A percentile compares a stretch with the other conserved stretches of the same genome.
phyloP scores from a whole-genome alignment of 1,139 yeast genomes.

The Torulaspora globosa region DNA sequence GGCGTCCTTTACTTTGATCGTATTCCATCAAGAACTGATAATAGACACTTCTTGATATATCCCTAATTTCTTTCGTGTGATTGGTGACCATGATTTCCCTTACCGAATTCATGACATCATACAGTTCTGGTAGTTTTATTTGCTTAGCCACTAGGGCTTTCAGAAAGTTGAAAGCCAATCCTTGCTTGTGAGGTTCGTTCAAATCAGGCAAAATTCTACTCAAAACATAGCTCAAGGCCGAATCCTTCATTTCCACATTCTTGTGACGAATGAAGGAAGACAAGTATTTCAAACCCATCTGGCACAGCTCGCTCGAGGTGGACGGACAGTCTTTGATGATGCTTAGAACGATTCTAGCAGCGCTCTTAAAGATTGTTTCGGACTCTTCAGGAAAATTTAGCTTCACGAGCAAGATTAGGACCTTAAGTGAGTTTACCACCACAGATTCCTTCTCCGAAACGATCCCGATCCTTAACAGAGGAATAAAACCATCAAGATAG shows the following conservation, averaged over 20 bases:
- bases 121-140: conserved; percentile 78
- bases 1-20: conserved; percentile 84
- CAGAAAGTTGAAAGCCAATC: conserved; percentile 79
- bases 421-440: conserved; percentile 60
- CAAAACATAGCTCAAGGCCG: conserved; percentile 70
- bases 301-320: conserved; percentile 79
- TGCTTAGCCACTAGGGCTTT: conserved; percentile 71
- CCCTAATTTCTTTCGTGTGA: conserved; percentile 78
- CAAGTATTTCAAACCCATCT: conserved; percentile 69
- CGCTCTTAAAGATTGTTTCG: conserved; percentile 50
- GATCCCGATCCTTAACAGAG: conserved; percentile 59
- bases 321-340: conserved; percentile 72
- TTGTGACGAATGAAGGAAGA: conserved; percentile 70
- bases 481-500: conserved; percentile 70
- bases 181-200: conserved; percentile 86
- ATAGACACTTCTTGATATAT: conserved; percentile 78
- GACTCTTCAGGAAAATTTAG: conserved; percentile 59
- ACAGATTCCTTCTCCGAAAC: conserved; percentile 70
- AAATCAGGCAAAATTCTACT: conserved; percentile 81
- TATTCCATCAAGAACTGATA: conserved; percentile 88
- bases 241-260: conserved; percentile 62
- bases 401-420: conserved; percentile 57
- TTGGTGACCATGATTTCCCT: conserved; percentile 86
- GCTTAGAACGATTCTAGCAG: conserved; percentile 60
- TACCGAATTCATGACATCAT: conserved; percentile 80